phyloP scores from a whole-genome alignment of 257 asterid genomes.

The Solanum ahanhuiri region DNA sequence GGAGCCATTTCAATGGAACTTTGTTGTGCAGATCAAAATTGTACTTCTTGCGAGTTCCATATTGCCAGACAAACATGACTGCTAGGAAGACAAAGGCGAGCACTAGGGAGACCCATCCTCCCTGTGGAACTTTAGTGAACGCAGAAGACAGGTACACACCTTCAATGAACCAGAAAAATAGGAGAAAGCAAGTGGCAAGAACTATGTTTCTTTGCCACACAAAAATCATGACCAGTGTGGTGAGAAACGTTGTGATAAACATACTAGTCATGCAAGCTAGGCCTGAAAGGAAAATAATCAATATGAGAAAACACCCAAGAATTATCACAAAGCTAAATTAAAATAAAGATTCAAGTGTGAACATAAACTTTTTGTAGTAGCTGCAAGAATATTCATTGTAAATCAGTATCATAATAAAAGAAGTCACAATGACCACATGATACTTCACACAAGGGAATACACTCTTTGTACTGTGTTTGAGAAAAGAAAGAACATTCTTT shows the following conservation, averaged over 20 bases:
- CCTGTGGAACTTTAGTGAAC: conserved; percentile 18
- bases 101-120: conserved; percentile 31
- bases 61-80: conserved; percentile 30
- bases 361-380: not conserved
- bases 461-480: not conserved
- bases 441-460: not conserved
- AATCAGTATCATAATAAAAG: not conserved
- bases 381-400: not conserved
- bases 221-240: conserved; percentile 22
- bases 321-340: not conserved
- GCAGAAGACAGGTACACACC: conserved; percentile 29
- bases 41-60: conserved; percentile 26
- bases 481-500: not conserved
- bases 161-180: conserved; percentile 26
- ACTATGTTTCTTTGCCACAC: conserved; percentile 22
- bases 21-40: conserved; percentile 33
- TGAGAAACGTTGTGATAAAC: conserved; percentile 32
- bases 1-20: conserved; percentile 37
- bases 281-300: conserved; percentile 5
- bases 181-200: conserved; percentile 12
- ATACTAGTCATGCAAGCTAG: conserved; percentile 21
- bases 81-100: conserved; percentile 14
- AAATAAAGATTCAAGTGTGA: not conserved
- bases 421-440: not conserved
- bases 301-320: not conserved